Percentiles rank a stretch among this genome's conserved stretches.
Conservation (phyloP, 129 eudicot genomes). For the Artemisia tridentata region DNA sequence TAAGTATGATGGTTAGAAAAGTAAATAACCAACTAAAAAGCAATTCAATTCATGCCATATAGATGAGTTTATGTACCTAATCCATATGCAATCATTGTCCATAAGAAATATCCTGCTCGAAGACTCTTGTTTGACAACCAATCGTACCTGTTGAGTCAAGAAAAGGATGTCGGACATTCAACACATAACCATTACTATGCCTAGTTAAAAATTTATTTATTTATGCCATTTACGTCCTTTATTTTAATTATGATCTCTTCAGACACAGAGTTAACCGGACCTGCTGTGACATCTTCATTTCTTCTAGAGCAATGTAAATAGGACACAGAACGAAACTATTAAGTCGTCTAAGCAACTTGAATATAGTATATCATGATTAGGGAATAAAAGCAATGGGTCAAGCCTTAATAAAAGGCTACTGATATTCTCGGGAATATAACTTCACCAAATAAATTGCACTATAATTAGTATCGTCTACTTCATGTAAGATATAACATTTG, state of each 20-base stretch:
- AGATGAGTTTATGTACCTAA: slow-evolving; percentile 45
- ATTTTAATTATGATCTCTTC: too few species aligned
- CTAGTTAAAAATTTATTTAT: background rate
- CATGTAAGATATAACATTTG: too few species aligned
- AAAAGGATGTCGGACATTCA: slow-evolving; percentile 9
- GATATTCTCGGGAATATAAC: too few species aligned
- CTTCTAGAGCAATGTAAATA: background rate
- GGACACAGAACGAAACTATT: background rate
- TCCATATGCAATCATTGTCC: slow-evolving; percentile 95
- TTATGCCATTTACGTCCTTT: background rate
- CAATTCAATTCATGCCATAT: background rate
- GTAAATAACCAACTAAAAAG: background rate
- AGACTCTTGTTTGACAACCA: slow-evolving; percentile 85
- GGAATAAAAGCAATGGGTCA: too few species aligned
- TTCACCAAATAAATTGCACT: too few species aligned
- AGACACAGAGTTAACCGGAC: background rate
- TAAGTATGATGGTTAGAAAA: background rate
- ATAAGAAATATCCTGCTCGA: slow-evolving; percentile 79
- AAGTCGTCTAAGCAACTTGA: too few species aligned
- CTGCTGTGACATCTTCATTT: background rate
- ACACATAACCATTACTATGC: background rate
- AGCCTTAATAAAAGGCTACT: too few species aligned
- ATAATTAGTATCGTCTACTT: too few species aligned
- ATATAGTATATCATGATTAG: too few species aligned
- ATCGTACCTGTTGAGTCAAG: slow-evolving; percentile 63